Evolutionary conservation across 768 basidiomycete genomes (phyloP).

Genomic region (Calvatia gigantea): DNA sequence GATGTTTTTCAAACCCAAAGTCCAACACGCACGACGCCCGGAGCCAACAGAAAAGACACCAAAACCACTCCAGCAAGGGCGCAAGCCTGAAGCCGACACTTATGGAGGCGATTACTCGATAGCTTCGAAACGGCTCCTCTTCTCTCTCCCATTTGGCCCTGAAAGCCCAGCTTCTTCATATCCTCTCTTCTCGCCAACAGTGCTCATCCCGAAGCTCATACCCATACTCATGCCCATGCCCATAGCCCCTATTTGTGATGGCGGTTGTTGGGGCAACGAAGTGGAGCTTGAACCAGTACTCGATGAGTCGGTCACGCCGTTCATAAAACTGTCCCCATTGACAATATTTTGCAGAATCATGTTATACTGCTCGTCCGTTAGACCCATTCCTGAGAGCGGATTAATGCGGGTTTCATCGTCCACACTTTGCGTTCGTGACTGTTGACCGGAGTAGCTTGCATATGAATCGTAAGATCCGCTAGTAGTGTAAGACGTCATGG

Average conservation of each 20-base stretch:
- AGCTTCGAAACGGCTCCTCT: conserved; percentile 60
- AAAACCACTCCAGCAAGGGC: background rate
- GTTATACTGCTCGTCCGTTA: conserved; percentile 86
- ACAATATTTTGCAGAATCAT: conserved; percentile 74
- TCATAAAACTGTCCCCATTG: conserved; percentile 56
- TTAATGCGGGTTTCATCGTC: conserved; percentile 65
- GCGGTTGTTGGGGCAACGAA: background rate
- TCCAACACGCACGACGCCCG: background rate
- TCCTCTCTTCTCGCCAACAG: conserved; percentile 9
- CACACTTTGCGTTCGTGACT: conserved; percentile 23
- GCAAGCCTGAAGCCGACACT: background rate
- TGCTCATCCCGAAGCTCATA: conserved; percentile 21
- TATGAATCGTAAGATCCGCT: background rate
- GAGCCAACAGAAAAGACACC: background rate
- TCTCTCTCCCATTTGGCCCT: conserved; percentile 33
- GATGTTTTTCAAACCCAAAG: background rate
- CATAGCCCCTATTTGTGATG: background rate
- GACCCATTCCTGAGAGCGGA: conserved; percentile 83
- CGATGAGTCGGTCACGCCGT: conserved; percentile 24
- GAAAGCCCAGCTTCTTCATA: conserved; percentile 14
- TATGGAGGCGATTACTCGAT: conserved; percentile 37
- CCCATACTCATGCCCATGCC: conserved; percentile 18
- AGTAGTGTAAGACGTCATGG: conserved; percentile 18
- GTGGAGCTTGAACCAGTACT: background rate
- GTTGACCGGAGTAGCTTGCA: background rate